Base-by-base conservation (phyloP, 140 eudicot genomes). In the Ambrosia hybrid region DNA sequence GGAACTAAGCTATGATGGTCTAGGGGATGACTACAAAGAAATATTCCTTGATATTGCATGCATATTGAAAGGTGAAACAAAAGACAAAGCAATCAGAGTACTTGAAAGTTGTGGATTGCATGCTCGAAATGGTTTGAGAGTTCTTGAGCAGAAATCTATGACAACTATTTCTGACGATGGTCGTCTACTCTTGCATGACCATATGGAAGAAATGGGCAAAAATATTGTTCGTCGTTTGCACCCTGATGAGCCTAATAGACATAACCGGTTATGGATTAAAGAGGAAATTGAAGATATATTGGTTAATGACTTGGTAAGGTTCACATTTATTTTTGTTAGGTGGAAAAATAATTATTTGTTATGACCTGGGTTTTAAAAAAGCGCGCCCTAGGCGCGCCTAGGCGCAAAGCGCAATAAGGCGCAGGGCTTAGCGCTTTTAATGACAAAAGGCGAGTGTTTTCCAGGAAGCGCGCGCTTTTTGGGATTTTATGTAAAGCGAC, bases 161-260 rank as follows among this genome's bases (percentile, higher is more conserved):
- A 58, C 21, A 58, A 58, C 39, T 9, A 9, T 58, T 8, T 58
- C 64, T 9, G 6, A 9, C 21, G 1, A 3, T 58, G 64, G 33
- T 6, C 14, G 1, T n/a, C 49, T 80, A 39, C 16, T 3, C 10
- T 75, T 80, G 74, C 84, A 80, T 80, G 45, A 70, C 51, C 59
- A 13, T 62, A n/a, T 80, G 4, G 45, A 63, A 70, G 84, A 80
- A 57, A 63, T 80, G 74, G 81, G 84, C 1, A 9, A 33, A 43
- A 1, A 80, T 49, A 70, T 80, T 75, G 81, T 70, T 46, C 52
- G 78, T 8, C 70, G 53, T 3, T 5, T 0, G 1, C n/a, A 65
- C 46, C 72, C 62, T 0, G 15, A 34, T n/a, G 64, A 62, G 21
- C 73, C 65, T 43, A 17, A 17, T 0, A 63, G 37, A 48, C 76